Evolutionary conservation across 768 basidiomycete species (phyloP).

Genomic region (Podaxis rugospora): DNA sequence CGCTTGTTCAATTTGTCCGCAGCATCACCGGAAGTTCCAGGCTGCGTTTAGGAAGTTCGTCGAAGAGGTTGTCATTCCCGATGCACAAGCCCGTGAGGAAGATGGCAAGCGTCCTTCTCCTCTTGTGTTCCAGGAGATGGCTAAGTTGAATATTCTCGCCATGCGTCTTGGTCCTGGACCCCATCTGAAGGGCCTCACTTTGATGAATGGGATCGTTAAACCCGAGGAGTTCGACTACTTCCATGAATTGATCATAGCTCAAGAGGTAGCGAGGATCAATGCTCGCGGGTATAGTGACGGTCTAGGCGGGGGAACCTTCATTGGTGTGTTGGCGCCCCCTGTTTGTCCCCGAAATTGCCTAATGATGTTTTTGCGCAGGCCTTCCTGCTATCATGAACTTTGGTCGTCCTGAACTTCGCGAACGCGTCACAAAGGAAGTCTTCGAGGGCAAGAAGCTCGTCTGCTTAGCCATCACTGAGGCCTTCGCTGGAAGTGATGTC

Average conservation of each 20-base stretch:
- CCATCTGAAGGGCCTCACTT: conserved; percentile 70
- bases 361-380: conserved; percentile 26
- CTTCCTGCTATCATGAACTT: conserved; percentile 80
- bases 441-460: conserved; percentile 66
- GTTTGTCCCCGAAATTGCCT: not conserved
- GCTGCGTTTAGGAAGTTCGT: conserved; percentile 61
- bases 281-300: conserved; percentile 80
- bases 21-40: conserved; percentile 59
- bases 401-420: conserved; percentile 59
- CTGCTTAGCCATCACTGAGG: conserved; percentile 80
- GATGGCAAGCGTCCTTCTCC: conserved; percentile 77
- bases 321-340: conserved; percentile 18
- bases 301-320: conserved; percentile 43
- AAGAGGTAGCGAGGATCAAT: conserved; percentile 66
- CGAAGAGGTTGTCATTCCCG: conserved; percentile 61
- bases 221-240: conserved; percentile 86
- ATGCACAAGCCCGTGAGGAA: conserved; percentile 61
- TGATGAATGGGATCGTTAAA: conserved; percentile 71
- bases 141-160: conserved; percentile 35
- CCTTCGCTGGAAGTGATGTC: conserved; percentile 78
- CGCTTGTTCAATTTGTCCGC: not conserved
- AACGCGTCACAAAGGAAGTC: conserved; percentile 53
- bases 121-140: conserved; percentile 69
- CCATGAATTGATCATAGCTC: conserved; percentile 70
- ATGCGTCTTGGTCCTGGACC: conserved; percentile 88